Conservation (phyloP, 2,329 filamentous ascomycete species). For the Monosporascus sp. region DNA sequence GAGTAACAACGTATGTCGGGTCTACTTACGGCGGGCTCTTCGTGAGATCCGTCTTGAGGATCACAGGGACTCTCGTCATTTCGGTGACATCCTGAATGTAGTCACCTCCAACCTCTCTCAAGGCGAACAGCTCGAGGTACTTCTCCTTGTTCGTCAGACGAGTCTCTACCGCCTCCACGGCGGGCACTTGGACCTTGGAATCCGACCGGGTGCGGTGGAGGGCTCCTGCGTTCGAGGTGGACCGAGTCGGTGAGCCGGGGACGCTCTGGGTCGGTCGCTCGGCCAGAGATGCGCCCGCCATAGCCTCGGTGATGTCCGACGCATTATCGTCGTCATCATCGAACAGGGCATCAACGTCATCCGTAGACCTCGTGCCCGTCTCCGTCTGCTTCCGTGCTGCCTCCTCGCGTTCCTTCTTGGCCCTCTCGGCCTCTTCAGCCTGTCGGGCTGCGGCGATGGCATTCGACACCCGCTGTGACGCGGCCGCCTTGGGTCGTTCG, state of each 20-base stretch:
- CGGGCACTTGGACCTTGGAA: constrained; percentile 82
- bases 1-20: not conserved
- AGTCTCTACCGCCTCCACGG: constrained; percentile 67
- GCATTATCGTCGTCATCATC: constrained; percentile 86
- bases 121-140: constrained; percentile 82
- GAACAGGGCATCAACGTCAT: constrained; percentile 92
- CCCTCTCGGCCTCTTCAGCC: constrained; percentile 75
- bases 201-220: constrained; percentile 90
- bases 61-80: constrained; percentile 96
- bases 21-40: constrained; percentile 97
- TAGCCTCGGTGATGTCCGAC: constrained; percentile 83
- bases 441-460: constrained; percentile 72
- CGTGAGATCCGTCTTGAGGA: constrained; percentile 93
- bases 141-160: constrained; percentile 92
- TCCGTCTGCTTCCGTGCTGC: constrained; percentile 89
- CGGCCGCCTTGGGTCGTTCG: constrained; percentile 81
- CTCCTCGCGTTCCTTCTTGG: constrained; percentile 82
- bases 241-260: constrained; percentile 81
- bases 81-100: constrained; percentile 98
- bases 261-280: constrained; percentile 94
- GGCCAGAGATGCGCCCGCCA: constrained; percentile 81
- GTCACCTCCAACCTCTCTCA: constrained; percentile 88
- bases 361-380: constrained; percentile 87
- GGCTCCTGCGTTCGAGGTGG: constrained; percentile 59
- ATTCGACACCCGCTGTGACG: constrained; percentile 67